Base-by-base conservation (phyloP, 2,329 filamentous ascomycete genomes). In the Akanthomyces lecanii region DNA sequence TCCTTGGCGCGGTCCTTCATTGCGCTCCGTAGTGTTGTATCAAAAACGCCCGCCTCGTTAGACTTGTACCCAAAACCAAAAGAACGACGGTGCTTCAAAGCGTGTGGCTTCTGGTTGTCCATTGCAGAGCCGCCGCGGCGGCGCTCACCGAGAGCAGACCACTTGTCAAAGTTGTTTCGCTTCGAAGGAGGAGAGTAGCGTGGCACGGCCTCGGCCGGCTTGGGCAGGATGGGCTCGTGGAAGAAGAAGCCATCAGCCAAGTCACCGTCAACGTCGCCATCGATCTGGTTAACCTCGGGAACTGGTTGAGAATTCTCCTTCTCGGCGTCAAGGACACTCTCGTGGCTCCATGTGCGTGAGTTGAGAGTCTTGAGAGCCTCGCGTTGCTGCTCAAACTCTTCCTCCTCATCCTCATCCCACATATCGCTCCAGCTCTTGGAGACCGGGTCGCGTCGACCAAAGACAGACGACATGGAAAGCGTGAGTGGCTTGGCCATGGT, bases 361-460 rank as follows among this genome's bases (percentile, higher is more conserved):
- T 92, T 91, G 70, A 89, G 81, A 72, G 87, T 79, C 76, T 89
- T 85, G 30, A 89, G 77, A 45, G 69, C 64, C 60, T 70, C 68
- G 47, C 72, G 66, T 72, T 89, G 85, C 66, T 83, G 84, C 64
- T 78, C 77, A 65, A 82, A 82, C 71, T 89, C 85, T 69, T 90
- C 85, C 66, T 89, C 87, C 67, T 90, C 88, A 71, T 95, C 92
- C 52, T 82, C 79, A 61, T 98, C 94, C 89, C 92, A 97, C 75
- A 98, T 87, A 75, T 99, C 95, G 71, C 93, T 97, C 95, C 95
- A 99, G 81, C 95, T 98, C 88, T 98, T 98, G 63, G 95, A 97
- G 54, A 96, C 91, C 54, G 84, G 81, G 52, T 94, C 89, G 73
- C 89, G 87, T 71, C 87, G 87, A 58, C 90, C 91, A 73, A 96